These are phyloP conservation scores for Yamagishiella unicocca DNA, from an alignment of 139 green algal genomes.

Conservation along the genomic window DNA sequence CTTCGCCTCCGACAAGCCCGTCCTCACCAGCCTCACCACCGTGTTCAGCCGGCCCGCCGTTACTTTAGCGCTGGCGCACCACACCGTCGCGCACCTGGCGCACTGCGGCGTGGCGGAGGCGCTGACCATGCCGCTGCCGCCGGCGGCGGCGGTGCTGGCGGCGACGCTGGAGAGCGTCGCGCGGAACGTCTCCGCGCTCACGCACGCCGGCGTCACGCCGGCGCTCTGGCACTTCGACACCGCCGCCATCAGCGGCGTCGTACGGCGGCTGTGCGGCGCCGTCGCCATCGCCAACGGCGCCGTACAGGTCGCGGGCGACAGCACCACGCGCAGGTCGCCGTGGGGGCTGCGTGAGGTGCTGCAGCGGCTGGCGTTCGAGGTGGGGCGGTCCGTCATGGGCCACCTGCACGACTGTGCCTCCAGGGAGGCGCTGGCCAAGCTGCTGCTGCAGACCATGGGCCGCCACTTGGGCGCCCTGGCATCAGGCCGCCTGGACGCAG, in stretches of 20 bases:
- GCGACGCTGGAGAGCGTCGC: slow-evolving; percentile 23
- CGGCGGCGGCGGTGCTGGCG: slow-evolving; percentile 15
- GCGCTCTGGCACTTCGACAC: slow-evolving; percentile 40
- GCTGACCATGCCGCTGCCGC: slow-evolving; percentile 8
- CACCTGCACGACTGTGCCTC: background rate
- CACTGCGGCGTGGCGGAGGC: slow-evolving; percentile 14
- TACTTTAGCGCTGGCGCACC: slow-evolving; percentile 32
- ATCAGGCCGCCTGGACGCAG: slow-evolving; percentile 32
- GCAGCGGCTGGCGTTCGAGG: slow-evolving; percentile 48
- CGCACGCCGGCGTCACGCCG: slow-evolving; percentile 18
- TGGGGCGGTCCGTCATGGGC: slow-evolving; percentile 37
- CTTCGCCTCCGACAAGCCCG: background rate
- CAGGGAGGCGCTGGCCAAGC: slow-evolving; percentile 35
- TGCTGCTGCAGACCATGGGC: slow-evolving; percentile 52
- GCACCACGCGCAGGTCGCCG: background rate
- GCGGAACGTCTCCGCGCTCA: background rate
- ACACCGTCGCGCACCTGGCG: slow-evolving; percentile 40
- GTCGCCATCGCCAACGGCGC: slow-evolving; percentile 26
- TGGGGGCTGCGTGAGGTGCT: slow-evolving; percentile 36
- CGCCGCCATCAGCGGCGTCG: background rate
- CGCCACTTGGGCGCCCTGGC: slow-evolving; percentile 48
- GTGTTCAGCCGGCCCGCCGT: slow-evolving; percentile 35
- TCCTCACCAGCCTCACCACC: background rate
- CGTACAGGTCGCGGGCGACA: background rate
- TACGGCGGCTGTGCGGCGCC: slow-evolving; percentile 30